These are phyloP conservation scores for Phoma sp. DNA, from an alignment of 2,329 filamentous ascomycete species.

Conservation along the genomic window DNA sequence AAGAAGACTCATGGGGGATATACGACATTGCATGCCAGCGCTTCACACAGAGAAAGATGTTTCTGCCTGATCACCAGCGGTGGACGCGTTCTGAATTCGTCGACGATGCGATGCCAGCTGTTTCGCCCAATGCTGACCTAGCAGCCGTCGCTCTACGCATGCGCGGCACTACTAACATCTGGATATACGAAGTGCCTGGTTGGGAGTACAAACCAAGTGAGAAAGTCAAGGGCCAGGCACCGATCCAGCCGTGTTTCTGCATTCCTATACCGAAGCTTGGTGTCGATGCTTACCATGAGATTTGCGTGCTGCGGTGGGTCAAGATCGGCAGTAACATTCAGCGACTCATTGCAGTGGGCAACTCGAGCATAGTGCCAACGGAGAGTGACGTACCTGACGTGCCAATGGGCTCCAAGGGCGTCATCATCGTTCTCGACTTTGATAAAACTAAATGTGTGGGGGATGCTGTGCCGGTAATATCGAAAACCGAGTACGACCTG, in stretches of 20 bases:
- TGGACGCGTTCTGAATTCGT: constrained; percentile 50
- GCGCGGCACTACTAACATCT: constrained; percentile 48
- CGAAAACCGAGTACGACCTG: constrained; percentile 47
- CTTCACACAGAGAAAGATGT: constrained; percentile 50
- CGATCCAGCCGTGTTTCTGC: constrained; percentile 49
- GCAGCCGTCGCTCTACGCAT: constrained; percentile 50
- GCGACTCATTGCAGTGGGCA: constrained; percentile 49
- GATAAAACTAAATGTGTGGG: constrained; percentile 38
- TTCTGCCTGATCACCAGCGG: constrained; percentile 47
- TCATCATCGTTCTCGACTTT: constrained; percentile 50
- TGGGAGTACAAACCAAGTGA: constrained; percentile 43
- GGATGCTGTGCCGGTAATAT: constrained; percentile 30
- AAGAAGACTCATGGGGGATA: constrained; percentile 51
- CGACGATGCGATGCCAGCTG: constrained; percentile 51
- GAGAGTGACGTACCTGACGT: constrained; percentile 36
- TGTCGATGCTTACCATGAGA: constrained; percentile 45
- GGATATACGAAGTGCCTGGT: constrained; percentile 49
- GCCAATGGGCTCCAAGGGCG: constrained; percentile 45
- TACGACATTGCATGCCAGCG: constrained; percentile 49
- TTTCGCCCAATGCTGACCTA: constrained; percentile 48
- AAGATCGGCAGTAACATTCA: constrained; percentile 38
- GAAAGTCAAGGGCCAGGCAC: constrained; percentile 36
- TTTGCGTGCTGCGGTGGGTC: constrained; percentile 48
- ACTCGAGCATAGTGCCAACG: constrained; percentile 35
- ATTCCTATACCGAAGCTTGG: constrained; percentile 45